phyloP scores from a whole-genome alignment of 208 protist genomes.

The Leishmania guyanensis region DNA sequence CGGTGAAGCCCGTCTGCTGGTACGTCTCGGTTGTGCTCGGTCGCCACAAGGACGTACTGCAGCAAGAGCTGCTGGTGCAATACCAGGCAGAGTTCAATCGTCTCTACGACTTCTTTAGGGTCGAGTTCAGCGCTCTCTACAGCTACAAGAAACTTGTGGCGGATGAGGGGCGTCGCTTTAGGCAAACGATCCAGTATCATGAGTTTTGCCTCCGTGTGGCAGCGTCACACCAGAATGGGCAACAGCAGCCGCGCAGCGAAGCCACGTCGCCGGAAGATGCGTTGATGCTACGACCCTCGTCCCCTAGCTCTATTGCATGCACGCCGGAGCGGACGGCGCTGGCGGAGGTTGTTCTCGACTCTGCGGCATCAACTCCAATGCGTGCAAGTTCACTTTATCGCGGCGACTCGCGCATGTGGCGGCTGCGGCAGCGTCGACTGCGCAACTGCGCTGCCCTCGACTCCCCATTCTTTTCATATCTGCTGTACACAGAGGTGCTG shows the following conservation, averaged over 20 bases:
- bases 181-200: conserved; percentile 45
- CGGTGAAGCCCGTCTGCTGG: conserved; percentile 38
- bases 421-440: conserved; percentile 29
- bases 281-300: background rate
- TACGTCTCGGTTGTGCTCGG: conserved; percentile 50
- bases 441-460: conserved; percentile 37
- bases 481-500: conserved; percentile 39
- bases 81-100: conserved; percentile 23
- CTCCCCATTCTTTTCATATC: conserved; percentile 53
- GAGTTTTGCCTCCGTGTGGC: conserved; percentile 40
- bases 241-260: background rate
- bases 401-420: conserved; percentile 20
- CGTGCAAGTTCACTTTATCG: background rate
- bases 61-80: conserved; percentile 33
- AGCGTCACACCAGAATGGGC: background rate
- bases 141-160: conserved; percentile 33
- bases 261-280: background rate
- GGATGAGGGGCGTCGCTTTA: conserved; percentile 47
- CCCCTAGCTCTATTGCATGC: background rate
- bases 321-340: background rate
- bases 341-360: background rate
- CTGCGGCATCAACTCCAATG: background rate
- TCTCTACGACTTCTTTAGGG: conserved; percentile 23
- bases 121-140: conserved; percentile 35
- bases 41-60: conserved; percentile 26